phyloP scores from a whole-genome alignment of 352 stramenopile genomes.

The Ophiocytium majus region DNA sequence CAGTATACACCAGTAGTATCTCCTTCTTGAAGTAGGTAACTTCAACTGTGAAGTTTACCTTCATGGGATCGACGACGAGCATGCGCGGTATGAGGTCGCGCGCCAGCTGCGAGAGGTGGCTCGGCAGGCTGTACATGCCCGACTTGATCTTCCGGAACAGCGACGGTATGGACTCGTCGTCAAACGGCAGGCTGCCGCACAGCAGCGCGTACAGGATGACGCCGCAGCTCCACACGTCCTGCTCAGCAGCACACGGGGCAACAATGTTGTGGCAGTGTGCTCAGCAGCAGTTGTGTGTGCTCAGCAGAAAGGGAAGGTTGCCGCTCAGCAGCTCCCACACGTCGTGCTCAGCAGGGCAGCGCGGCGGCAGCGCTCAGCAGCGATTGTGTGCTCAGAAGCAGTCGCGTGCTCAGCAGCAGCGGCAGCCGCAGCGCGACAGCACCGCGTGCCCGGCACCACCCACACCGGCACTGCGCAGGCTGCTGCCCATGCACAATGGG shows the following conservation, averaged over 20 bases:
- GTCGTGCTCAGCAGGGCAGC: constrained; percentile 97
- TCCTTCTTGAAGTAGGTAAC: neutral
- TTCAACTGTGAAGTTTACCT: constrained; percentile 84
- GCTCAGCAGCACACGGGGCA: neutral
- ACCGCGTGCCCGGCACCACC: too few relatives aligned
- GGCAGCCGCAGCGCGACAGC: too few relatives aligned
- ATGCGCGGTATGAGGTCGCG: constrained; percentile 94
- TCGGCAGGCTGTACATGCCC: constrained; percentile 96
- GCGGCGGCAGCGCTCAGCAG: too few relatives aligned
- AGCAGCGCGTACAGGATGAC: constrained; percentile 99
- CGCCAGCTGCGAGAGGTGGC: constrained; percentile 83
- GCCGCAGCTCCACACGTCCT: constrained; percentile 97
- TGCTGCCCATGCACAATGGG: too few relatives aligned
- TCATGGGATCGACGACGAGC: constrained; percentile 98
- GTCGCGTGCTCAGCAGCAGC: too few relatives aligned
- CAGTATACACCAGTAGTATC: too few relatives aligned
- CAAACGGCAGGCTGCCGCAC: constrained; percentile 95
- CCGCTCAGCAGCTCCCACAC: constrained; percentile 98
- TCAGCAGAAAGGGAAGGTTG: constrained; percentile 95
- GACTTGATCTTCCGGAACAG: constrained; percentile 99
- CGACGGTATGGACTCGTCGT: constrained; percentile 96
- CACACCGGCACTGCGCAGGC: too few relatives aligned
- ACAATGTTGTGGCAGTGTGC: too few relatives aligned
- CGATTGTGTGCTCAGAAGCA: too few relatives aligned
- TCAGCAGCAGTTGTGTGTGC: too few relatives aligned